Conservation (phyloP, 768 basidiomycete species). For the Lactarius vividus region DNA sequence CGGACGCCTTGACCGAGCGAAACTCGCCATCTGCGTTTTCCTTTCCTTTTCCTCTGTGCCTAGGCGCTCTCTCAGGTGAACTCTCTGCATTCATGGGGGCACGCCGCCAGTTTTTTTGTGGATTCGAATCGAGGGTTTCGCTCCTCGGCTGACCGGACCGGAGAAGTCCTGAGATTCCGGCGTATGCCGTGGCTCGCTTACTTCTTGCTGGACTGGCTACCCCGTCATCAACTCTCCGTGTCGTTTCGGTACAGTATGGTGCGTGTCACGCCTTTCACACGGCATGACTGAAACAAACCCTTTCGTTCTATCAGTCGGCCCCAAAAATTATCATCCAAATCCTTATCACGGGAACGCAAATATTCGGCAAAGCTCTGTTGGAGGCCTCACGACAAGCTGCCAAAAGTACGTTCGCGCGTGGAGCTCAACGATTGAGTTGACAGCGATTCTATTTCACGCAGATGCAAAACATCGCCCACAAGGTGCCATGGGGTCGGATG, state of each 20-base stretch:
- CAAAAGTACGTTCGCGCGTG: constrained; percentile 62
- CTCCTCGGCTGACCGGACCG: neutral
- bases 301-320: constrained; percentile 53
- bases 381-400: constrained; percentile 92
- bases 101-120: constrained; percentile 16
- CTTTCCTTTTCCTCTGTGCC: constrained; percentile 29
- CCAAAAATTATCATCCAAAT: constrained; percentile 80
- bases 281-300: neutral
- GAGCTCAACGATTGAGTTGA: neutral
- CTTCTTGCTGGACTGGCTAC: neutral
- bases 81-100: constrained; percentile 30
- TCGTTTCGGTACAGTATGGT: constrained; percentile 12
- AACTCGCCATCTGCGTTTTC: constrained; percentile 46
- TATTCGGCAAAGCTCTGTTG: constrained; percentile 86
- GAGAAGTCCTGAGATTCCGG: neutral
- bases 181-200: neutral
- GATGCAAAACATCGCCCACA: constrained; percentile 85
- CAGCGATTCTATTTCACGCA: constrained; percentile 33
- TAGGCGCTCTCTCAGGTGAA: constrained; percentile 33
- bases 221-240: neutral
- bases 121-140: neutral
- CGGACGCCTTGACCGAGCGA: constrained; percentile 56
- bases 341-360: constrained; percentile 68
- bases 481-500: constrained; percentile 61
- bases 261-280: neutral